phyloP scores from a whole-genome alignment of 2,329 filamentous ascomycete species.

The Tolypocladium amazonense region DNA sequence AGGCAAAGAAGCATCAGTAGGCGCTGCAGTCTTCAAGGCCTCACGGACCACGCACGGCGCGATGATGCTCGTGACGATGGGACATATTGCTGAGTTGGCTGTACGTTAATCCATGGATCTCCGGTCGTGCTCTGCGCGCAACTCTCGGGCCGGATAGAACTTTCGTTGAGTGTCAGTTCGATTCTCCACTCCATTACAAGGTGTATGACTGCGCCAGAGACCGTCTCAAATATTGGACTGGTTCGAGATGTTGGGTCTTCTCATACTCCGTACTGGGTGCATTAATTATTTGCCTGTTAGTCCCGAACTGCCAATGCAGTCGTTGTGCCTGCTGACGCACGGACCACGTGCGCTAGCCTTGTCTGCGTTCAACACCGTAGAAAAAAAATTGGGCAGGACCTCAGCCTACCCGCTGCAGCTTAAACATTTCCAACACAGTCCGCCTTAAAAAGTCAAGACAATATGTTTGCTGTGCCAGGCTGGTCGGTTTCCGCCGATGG shows the following conservation, averaged over 20 bases:
- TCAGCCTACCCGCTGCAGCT: background rate
- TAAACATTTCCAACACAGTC: background rate
- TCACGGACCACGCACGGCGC: background rate
- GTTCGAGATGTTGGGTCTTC: background rate
- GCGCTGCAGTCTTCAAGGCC: background rate
- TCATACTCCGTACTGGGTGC: too few relatives aligned
- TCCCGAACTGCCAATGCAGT: too few relatives aligned
- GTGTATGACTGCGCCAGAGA: background rate
- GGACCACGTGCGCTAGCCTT: background rate
- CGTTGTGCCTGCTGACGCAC: background rate
- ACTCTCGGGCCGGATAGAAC: too few relatives aligned
- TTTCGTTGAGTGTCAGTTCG: background rate
- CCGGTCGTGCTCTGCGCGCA: too few relatives aligned
- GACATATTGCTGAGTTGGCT: background rate
- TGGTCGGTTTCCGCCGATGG: conserved; percentile 71
- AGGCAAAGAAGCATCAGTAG: background rate
- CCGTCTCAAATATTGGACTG: background rate
- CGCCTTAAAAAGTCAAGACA: background rate
- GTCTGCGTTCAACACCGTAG: background rate
- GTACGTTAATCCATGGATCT: background rate
- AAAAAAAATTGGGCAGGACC: conserved; percentile 4
- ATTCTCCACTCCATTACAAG: background rate
- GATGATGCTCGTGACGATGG: background rate
- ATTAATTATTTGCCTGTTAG: too few relatives aligned
- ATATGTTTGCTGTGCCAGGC: conserved; percentile 87